Conservation (phyloP, 106 monocot species). For the Cymbidium sinense region DNA sequence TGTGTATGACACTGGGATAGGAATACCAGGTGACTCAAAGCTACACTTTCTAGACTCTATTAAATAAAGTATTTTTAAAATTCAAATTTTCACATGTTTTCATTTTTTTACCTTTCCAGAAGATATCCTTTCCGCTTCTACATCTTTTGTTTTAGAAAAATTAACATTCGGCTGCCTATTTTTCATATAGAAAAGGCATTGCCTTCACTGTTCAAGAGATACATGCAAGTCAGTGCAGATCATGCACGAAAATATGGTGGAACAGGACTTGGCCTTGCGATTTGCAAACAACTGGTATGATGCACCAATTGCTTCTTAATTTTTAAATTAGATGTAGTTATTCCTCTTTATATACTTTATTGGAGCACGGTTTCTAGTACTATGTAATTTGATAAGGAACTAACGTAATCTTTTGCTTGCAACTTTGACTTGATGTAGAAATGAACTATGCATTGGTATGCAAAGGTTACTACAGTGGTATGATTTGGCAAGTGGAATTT, state of each 20-base stretch:
- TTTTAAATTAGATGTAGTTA: background rate
- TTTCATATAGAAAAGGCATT: constrained; percentile 48
- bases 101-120: background rate
- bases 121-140: background rate
- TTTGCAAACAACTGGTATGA: constrained; percentile 79
- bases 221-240: constrained; percentile 85
- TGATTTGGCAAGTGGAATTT: no score
- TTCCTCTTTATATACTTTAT: background rate
- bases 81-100: background rate
- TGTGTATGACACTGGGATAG: constrained; percentile 79
- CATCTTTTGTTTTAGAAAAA: background rate
- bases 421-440: background rate
- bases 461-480: no score
- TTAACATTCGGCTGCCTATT: background rate
- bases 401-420: background rate
- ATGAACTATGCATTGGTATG: no score
- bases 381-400: background rate
- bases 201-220: constrained; percentile 57
- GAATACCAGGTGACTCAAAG: constrained; percentile 57
- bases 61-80: background rate
- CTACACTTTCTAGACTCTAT: background rate
- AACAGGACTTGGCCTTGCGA: constrained; percentile 81
- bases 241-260: constrained; percentile 82
- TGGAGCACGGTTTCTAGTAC: background rate
- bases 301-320: background rate